Conservation (phyloP, 441 rosid genomes). For the Adansonia gregorii region DNA sequence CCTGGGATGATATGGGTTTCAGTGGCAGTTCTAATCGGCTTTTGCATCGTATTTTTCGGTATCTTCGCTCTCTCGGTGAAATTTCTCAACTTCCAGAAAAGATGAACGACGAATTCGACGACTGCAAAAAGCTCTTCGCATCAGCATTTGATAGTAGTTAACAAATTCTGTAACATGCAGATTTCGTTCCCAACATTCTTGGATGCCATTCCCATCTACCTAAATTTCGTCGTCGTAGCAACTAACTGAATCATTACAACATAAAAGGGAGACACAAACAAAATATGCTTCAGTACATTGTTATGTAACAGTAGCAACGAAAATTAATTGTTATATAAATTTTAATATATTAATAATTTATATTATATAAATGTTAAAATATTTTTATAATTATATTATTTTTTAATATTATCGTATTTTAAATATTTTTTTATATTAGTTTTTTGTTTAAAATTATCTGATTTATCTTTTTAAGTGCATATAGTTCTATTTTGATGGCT, state of each 20-base stretch:
- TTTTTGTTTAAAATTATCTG: no score
- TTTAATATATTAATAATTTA: no score
- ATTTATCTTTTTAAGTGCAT: no score
- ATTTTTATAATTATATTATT: no score
- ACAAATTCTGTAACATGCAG: background rate
- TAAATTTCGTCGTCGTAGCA: background rate
- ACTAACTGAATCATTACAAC: background rate
- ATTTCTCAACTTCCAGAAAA: conserved; percentile 77
- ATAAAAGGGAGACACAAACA: background rate
- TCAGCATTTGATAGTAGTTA: background rate
- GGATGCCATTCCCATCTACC: background rate
- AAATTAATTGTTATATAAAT: no score
- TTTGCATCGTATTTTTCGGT: conserved; percentile 62
- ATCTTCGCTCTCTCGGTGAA: conserved; percentile 63
- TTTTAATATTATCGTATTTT: no score
- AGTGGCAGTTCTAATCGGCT: conserved; percentile 52
- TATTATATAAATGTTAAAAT: no score
- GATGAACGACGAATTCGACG: conserved; percentile 39
- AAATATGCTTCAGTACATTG: no score
- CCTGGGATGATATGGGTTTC: conserved; percentile 60
- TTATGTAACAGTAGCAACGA: no score
- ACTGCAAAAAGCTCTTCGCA: no score
- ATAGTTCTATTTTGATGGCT: no score
- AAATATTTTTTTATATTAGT: no score
- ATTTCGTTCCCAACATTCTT: background rate